phyloP scores from a whole-genome alignment of 495 filamentous ascomycete species.

The Daldinia bambusicola region DNA sequence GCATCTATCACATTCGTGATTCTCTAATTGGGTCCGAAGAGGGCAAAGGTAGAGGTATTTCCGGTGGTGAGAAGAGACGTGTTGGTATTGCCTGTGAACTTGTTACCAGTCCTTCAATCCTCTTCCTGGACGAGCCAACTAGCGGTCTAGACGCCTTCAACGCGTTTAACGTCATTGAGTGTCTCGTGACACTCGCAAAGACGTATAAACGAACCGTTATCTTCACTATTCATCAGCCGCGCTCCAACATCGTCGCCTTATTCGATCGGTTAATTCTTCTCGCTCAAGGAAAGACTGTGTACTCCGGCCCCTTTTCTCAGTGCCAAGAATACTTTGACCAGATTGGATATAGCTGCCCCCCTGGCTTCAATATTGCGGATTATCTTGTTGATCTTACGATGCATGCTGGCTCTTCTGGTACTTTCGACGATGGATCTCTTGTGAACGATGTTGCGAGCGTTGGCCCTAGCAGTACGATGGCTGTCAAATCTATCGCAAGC shows the following conservation, averaged over 20 bases:
- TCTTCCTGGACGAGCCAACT: slow-evolving; percentile 97
- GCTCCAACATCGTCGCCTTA: slow-evolving; percentile 99
- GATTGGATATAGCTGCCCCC: slow-evolving; percentile 89
- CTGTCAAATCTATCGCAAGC: slow-evolving; percentile 92
- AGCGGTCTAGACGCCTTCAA: slow-evolving; percentile 96
- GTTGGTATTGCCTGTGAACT: slow-evolving; percentile 98
- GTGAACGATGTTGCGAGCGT: slow-evolving; percentile 73
- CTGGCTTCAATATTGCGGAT: slow-evolving; percentile 98
- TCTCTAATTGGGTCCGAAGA: slow-evolving; percentile 98
- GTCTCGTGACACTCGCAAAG: slow-evolving; percentile 92
- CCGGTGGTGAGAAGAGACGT: slow-evolving; percentile 93
- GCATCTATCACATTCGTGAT: slow-evolving; percentile 90
- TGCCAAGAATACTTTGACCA: slow-evolving; percentile 94
- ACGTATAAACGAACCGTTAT: slow-evolving; percentile 96
- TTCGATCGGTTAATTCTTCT: slow-evolving; percentile 94
- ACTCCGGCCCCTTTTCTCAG: slow-evolving; percentile 87
- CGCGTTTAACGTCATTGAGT: slow-evolving; percentile 97
- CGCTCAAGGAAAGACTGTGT: slow-evolving; percentile 89
- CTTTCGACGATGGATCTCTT: slow-evolving; percentile 63
- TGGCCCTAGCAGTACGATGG: slow-evolving; percentile 85
- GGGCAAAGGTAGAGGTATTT: slow-evolving; percentile 92
- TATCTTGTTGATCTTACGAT: slow-evolving; percentile 97
- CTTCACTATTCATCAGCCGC: slow-evolving; percentile 98
- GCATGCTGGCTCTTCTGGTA: slow-evolving; percentile 71
- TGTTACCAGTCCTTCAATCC: slow-evolving; percentile 95